These are phyloP conservation scores for Leccinum pachyderme DNA, from an alignment of 1,284 basidiomycete species.

Conservation along the genomic window DNA sequence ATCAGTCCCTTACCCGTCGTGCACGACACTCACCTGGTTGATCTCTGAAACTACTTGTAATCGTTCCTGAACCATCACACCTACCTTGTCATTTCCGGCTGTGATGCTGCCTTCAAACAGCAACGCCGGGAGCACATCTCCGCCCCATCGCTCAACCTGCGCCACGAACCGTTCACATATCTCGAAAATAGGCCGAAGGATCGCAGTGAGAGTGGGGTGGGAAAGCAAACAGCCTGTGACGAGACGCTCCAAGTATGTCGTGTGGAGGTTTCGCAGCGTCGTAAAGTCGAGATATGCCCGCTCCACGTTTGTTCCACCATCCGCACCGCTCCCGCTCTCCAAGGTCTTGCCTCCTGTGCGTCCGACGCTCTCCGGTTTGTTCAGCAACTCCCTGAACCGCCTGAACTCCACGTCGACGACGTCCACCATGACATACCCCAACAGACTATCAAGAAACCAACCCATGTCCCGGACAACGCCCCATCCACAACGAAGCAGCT, in stretches of 20 bases:
- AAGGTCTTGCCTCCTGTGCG: conserved; percentile 6
- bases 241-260: conserved; percentile 77
- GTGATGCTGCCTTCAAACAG: conserved; percentile 74
- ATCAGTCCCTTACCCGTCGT: background rate
- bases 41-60: conserved; percentile 67
- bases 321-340: conserved; percentile 12
- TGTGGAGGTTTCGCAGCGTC: conserved; percentile 76
- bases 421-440: conserved; percentile 86
- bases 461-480: conserved; percentile 83
- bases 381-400: conserved; percentile 60
- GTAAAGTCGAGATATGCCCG: conserved; percentile 72
- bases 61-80: conserved; percentile 69
- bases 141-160: conserved; percentile 89
- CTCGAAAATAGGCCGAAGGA: conserved; percentile 73
- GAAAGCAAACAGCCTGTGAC: conserved; percentile 78
- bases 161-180: conserved; percentile 82
- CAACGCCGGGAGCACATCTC: conserved; percentile 82
- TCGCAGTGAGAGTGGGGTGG: conserved; percentile 60
- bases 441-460: conserved; percentile 84
- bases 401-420: conserved; percentile 85
- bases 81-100: conserved; percentile 53
- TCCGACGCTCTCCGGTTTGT: conserved; percentile 32
- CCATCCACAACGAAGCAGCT: conserved; percentile 78
- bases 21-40: conserved; percentile 53
- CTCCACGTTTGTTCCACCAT: conserved; percentile 14